A percentile compares a stretch with the other conserved stretches of the same genome.
phyloP scores from a whole-genome alignment of 1,139 yeast species.

The Saccharomycopsis crataegensis region DNA sequence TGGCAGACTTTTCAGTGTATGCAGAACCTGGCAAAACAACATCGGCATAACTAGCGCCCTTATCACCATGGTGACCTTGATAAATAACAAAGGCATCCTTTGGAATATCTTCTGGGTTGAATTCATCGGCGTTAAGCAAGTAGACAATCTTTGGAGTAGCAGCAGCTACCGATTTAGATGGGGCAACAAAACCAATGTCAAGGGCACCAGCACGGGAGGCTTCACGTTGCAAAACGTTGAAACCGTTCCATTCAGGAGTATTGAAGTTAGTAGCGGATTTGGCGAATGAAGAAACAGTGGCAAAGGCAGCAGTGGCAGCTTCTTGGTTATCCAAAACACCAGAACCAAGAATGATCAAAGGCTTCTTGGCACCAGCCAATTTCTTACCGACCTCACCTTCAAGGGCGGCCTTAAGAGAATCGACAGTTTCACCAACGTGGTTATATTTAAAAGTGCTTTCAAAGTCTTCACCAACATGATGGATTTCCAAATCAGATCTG shows the following conservation, averaged over 20 bases:
- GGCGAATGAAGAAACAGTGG: conserved; percentile 53
- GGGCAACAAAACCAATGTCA: conserved; percentile 70
- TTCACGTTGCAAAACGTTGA: conserved; percentile 74
- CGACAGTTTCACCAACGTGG: conserved; percentile 56
- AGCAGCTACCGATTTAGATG: conserved; percentile 34
- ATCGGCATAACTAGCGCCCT: conserved; percentile 85
- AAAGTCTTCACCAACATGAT: conserved; percentile 68
- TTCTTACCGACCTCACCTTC: conserved; percentile 64
- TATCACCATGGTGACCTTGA: conserved; percentile 91
- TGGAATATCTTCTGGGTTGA: conserved; percentile 63
- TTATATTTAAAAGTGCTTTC: conserved; percentile 68
- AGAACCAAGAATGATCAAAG: conserved; percentile 77
- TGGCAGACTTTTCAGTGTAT: conserved; percentile 80
- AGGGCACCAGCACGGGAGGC: conserved; percentile 82
- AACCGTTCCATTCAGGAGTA: conserved; percentile 76
- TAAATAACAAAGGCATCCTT: conserved; percentile 82
- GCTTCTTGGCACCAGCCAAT: conserved; percentile 60
- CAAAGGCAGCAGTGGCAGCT: conserved; percentile 49
- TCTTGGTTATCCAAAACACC: conserved; percentile 69
- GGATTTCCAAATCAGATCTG: conserved; percentile 56
- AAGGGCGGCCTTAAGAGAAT: conserved; percentile 53
- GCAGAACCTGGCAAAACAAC: conserved; percentile 85
- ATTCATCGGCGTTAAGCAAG: conserved; percentile 80
- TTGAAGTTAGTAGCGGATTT: conserved; percentile 51
- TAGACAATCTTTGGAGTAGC: conserved; percentile 69